phyloP scores from a whole-genome alignment of 148 eudicot species.

The Rhododendron vialii region DNA sequence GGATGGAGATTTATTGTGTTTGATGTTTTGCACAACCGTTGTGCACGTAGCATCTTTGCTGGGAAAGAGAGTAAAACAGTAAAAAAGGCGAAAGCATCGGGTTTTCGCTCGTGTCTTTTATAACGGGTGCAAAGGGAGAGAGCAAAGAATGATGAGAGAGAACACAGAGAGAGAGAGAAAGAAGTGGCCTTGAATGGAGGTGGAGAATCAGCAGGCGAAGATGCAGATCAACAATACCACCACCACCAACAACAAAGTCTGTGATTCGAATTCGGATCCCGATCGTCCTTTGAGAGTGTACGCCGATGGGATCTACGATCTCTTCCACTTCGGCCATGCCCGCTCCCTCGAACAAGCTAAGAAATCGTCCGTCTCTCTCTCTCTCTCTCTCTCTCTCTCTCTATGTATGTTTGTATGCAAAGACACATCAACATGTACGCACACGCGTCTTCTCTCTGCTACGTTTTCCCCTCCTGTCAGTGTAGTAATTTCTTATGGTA shows the following conservation, averaged over 20 bases:
- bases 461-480: no score
- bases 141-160: neutral
- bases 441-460: no score
- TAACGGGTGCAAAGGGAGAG: neutral
- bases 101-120: neutral
- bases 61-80: neutral
- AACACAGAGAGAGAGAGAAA: neutral
- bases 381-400: neutral
- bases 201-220: neutral
- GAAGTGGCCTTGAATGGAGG: neutral
- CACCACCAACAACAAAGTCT: neutral
- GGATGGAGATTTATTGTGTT: no score
- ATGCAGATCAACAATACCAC: neutral
- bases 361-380: conserved; percentile 28
- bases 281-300: conserved; percentile 74
- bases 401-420: no score
- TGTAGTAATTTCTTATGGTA: neutral
- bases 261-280: conserved; percentile 6
- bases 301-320: conserved; percentile 92
- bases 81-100: neutral
- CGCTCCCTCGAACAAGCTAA: conserved; percentile 94
- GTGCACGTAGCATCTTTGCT: no score
- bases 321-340: conserved; percentile 90
- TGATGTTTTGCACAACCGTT: no score
- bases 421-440: neutral